A percentile compares a stretch with the other conserved stretches of the same genome.
Evolutionary conservation across 495 filamentous ascomycete genomes (phyloP).

Genomic region (Aspergillus cavernicola): DNA sequence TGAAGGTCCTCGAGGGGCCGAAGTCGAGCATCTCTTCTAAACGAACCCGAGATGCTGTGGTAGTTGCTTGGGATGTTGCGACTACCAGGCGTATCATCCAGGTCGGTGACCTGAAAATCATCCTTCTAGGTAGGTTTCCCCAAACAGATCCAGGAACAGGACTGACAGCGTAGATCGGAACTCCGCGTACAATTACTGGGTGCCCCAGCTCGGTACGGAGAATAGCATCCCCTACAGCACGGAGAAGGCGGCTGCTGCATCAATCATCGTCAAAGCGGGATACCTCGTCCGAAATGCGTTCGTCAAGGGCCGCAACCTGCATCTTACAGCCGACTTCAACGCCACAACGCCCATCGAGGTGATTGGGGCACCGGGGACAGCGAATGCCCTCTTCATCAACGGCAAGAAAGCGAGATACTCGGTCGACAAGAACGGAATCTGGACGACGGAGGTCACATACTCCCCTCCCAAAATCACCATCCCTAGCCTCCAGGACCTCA

Average conservation of each 20-base stretch:
- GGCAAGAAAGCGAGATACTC: slow-evolving; percentile 37
- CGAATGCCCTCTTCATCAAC: slow-evolving; percentile 59
- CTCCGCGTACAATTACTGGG: slow-evolving; percentile 74
- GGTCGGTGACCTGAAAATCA: slow-evolving; percentile 52
- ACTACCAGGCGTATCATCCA: slow-evolving; percentile 50
- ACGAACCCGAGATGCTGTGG: slow-evolving; percentile 39
- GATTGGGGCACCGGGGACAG: slow-evolving; percentile 51
- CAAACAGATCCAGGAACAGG: not conserved
- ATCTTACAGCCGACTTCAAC: slow-evolving; percentile 70
- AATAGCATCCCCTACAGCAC: slow-evolving; percentile 34
- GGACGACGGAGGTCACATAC: slow-evolving; percentile 50
- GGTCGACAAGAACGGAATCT: slow-evolving; percentile 49
- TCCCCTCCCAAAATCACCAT: slow-evolving; percentile 48
- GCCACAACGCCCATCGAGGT: slow-evolving; percentile 63
- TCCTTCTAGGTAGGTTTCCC: slow-evolving; percentile 43
- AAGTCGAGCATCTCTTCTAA: slow-evolving; percentile 37
- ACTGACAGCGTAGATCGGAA: slow-evolving; percentile 50
- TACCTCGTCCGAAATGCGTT: slow-evolving; percentile 69
- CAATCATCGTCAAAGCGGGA: slow-evolving; percentile 65
- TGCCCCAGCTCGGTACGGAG: slow-evolving; percentile 46
- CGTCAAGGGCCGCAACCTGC: slow-evolving; percentile 46
- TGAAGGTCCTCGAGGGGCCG: slow-evolving; percentile 48
- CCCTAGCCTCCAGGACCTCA: slow-evolving; percentile 52
- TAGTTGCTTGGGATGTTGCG: slow-evolving; percentile 56
- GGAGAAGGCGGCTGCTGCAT: slow-evolving; percentile 37